phyloP scores from a whole-genome alignment of 2,329 filamentous ascomycete species.

The Fusarium buxicola region DNA sequence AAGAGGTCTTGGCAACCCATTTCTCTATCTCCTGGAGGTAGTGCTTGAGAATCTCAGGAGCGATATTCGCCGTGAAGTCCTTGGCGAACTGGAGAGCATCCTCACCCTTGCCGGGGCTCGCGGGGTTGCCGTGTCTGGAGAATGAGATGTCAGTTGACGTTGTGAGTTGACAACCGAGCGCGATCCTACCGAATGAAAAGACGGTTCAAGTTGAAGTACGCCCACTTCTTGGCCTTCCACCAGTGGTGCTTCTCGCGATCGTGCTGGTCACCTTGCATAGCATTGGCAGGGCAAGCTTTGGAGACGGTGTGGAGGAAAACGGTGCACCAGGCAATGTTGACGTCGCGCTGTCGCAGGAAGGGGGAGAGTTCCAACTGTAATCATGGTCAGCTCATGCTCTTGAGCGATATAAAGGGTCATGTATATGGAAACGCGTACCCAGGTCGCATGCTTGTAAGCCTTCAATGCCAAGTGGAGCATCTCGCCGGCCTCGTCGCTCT shows the following conservation, averaged over 20 bases:
- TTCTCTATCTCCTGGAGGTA: constrained; percentile 96
- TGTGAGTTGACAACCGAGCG: neutral
- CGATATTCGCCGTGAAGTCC: constrained; percentile 89
- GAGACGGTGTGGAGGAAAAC: constrained; percentile 91
- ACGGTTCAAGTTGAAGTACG: constrained; percentile 96
- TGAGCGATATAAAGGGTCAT: neutral
- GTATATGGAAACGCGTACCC: constrained; percentile 64
- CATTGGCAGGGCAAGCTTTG: constrained; percentile 82
- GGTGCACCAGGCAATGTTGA: constrained; percentile 95
- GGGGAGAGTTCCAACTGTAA: constrained; percentile 84
- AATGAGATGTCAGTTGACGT: constrained; percentile 10
- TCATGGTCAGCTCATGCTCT: constrained; percentile 43
- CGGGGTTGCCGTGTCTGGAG: constrained; percentile 87
- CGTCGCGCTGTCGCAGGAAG: constrained; percentile 80
- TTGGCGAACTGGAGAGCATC: constrained; percentile 88
- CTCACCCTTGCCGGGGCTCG: constrained; percentile 77
- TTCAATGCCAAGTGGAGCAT: constrained; percentile 97
- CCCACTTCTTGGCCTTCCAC: constrained; percentile 99
- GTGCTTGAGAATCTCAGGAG: constrained; percentile 94
- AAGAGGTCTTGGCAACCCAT: constrained; percentile 94
- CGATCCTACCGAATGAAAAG: constrained; percentile 83
- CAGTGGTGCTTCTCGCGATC: constrained; percentile 95
- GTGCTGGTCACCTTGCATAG: constrained; percentile 84
- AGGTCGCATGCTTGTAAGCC: constrained; percentile 98
- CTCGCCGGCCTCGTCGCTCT: constrained; percentile 93